Conservation (phyloP, 2,329 filamentous ascomycete genomes). For the Colletotrichum sidae region DNA sequence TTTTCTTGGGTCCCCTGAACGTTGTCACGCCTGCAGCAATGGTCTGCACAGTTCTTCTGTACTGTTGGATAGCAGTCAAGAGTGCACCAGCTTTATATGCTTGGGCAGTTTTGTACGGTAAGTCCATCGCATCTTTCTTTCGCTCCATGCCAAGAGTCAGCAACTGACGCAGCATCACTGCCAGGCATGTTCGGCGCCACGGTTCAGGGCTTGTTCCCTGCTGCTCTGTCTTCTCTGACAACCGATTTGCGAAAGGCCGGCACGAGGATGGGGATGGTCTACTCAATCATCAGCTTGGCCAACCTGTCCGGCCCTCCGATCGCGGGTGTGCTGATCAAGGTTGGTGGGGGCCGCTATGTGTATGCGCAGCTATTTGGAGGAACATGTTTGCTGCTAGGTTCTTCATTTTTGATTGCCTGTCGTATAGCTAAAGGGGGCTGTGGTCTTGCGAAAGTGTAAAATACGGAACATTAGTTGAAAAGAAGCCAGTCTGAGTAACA, state of each 20-base stretch:
- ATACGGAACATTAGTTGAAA: background rate
- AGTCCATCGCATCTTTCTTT: background rate
- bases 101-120: constrained; percentile 72
- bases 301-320: constrained; percentile 64
- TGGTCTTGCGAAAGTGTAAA: constrained; percentile 14
- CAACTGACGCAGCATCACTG: background rate
- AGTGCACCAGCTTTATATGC: constrained; percentile 59
- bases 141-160: constrained; percentile 50
- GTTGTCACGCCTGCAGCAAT: constrained; percentile 60
- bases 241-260: constrained; percentile 63
- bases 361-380: constrained; percentile 12
- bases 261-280: constrained; percentile 66
- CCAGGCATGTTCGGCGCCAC: constrained; percentile 67
- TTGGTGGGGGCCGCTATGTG: constrained; percentile 38
- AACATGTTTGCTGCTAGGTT: constrained; percentile 8
- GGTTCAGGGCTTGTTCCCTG: constrained; percentile 75
- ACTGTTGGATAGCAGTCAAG: constrained; percentile 64
- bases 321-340: constrained; percentile 59
- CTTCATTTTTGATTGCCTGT: constrained; percentile 9
- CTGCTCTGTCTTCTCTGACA: constrained; percentile 66
- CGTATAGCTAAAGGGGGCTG: constrained; percentile 14
- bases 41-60: constrained; percentile 55
- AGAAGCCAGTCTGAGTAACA: no score
- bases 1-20: constrained; percentile 49
- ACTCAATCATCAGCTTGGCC: constrained; percentile 63